Conservation (phyloP, 164 flowering plant species). For the Aristolochia contorta region DNA sequence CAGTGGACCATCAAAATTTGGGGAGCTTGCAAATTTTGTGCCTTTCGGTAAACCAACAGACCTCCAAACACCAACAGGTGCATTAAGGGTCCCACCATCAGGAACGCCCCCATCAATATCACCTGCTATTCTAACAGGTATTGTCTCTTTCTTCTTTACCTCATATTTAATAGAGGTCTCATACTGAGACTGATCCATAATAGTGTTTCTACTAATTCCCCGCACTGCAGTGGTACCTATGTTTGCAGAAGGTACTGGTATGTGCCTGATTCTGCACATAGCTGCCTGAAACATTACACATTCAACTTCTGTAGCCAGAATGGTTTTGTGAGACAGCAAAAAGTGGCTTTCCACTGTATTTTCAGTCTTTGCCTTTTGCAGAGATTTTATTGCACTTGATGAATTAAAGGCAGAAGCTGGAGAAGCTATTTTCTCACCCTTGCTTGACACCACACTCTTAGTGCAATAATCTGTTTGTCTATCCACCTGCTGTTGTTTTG, state of each 20-base stretch:
- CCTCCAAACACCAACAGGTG: slow-evolving; percentile 97
- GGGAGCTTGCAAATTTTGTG: slow-evolving; percentile 39
- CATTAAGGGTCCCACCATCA: slow-evolving; percentile 54
- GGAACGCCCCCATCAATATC: slow-evolving; percentile 64
- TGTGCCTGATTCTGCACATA: slow-evolving; percentile 83
- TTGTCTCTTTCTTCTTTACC: slow-evolving; percentile 56
- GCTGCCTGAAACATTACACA: slow-evolving; percentile 78
- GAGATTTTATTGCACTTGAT: slow-evolving; percentile 31
- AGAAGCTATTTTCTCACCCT: slow-evolving; percentile 29
- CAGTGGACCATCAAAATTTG: slow-evolving; percentile 43
- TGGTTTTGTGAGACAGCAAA: slow-evolving; percentile 39
- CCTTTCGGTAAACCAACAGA: slow-evolving; percentile 78
- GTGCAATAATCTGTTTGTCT: slow-evolving; percentile 14
- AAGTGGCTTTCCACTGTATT: slow-evolving; percentile 23
- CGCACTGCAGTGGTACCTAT: slow-evolving; percentile 20
- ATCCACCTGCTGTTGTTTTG: slow-evolving; percentile 25
- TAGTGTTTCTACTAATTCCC: slow-evolving; percentile 26
- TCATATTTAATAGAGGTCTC: slow-evolving; percentile 55
- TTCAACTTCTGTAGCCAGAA: slow-evolving; percentile 74
- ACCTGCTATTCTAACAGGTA: slow-evolving; percentile 84
- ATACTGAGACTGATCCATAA: slow-evolving; percentile 36
- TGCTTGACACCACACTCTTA: slow-evolving; percentile 26
- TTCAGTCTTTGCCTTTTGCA: slow-evolving; percentile 33
- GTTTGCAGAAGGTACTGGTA: slow-evolving; percentile 37
- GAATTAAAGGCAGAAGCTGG: slow-evolving; percentile 36